phyloP scores from a whole-genome alignment of 2,329 filamentous ascomycete genomes.

The Aspergillus glaucus region DNA sequence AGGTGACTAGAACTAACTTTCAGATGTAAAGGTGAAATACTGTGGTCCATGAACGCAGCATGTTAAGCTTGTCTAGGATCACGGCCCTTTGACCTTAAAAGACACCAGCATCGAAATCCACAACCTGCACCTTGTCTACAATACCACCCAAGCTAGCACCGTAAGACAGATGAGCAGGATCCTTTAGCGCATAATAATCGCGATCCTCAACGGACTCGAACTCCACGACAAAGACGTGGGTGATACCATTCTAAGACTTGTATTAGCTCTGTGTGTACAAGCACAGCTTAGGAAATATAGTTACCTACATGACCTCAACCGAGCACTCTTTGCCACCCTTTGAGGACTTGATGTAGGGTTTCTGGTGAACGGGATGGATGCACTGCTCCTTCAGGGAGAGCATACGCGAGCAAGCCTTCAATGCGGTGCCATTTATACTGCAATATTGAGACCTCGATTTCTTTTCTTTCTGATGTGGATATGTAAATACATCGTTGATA shows the following conservation, averaged over 20 bases:
- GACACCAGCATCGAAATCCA: not conserved
- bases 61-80: too few species aligned
- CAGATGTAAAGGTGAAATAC: too few species aligned
- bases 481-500: not conserved
- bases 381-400: not conserved
- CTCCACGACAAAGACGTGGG: not conserved
- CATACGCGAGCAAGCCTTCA: not conserved
- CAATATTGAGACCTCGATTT: not conserved
- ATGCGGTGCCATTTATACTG: too few species aligned
- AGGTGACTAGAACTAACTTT: too few species aligned
- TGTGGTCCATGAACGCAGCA: too few species aligned
- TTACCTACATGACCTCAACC: not conserved
- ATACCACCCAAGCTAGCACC: not conserved
- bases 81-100: not conserved
- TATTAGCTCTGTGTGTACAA: too few species aligned
- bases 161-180: not conserved
- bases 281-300: not conserved
- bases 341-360: not conserved
- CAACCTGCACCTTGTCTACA: not conserved
- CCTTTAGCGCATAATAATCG: not conserved
- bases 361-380: not conserved
- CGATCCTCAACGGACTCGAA: not conserved
- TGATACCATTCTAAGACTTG: not conserved
- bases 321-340: not conserved
- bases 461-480: not conserved